These are phyloP conservation scores for Penicillium sp. DNA, from an alignment of 2,329 filamentous ascomycete species.

Conservation along the genomic window DNA sequence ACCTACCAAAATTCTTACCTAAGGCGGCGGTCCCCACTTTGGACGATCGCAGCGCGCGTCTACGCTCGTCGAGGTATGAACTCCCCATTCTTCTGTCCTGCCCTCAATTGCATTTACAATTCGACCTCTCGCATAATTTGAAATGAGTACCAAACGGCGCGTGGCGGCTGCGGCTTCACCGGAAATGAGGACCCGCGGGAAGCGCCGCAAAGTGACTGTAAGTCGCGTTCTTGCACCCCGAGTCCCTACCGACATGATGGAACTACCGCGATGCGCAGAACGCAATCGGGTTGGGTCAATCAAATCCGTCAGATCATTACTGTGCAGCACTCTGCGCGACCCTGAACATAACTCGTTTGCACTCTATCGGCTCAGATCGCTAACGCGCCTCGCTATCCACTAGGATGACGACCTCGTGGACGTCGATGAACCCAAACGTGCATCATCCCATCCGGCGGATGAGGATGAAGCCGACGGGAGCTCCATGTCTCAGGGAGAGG, in stretches of 20 bases:
- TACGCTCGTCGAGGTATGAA: slow-evolving; percentile 21
- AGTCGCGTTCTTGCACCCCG: slow-evolving; percentile 34
- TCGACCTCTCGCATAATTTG: not conserved
- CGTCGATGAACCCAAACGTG: slow-evolving; percentile 22
- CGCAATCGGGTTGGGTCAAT: not conserved
- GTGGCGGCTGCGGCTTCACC: slow-evolving; percentile 48
- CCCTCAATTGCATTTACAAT: not conserved
- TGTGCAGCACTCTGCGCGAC: not conserved
- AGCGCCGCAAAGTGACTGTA: slow-evolving; percentile 60
- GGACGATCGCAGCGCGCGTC: slow-evolving; percentile 17
- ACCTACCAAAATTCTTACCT: slow-evolving; percentile 7
- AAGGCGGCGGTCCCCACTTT: slow-evolving; percentile 11
- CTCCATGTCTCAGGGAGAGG: slow-evolving; percentile 39
- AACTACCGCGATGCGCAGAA: not conserved
- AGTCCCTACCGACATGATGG: not conserved
- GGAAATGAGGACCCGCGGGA: slow-evolving; percentile 55
- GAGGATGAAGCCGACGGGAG: slow-evolving; percentile 14
- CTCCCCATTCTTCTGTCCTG: not conserved
- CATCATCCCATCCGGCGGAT: slow-evolving; percentile 27
- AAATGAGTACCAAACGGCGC: slow-evolving; percentile 56
- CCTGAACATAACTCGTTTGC: not conserved
- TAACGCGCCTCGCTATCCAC: slow-evolving; percentile 1
- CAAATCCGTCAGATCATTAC: not conserved
- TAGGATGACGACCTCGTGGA: slow-evolving; percentile 22
- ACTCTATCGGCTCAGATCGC: not conserved